Evolutionary conservation across 306 rosid species (phyloP), one percentile per base, ranked within the genome.

Genomic region (Cucumis cinereus): DNA sequence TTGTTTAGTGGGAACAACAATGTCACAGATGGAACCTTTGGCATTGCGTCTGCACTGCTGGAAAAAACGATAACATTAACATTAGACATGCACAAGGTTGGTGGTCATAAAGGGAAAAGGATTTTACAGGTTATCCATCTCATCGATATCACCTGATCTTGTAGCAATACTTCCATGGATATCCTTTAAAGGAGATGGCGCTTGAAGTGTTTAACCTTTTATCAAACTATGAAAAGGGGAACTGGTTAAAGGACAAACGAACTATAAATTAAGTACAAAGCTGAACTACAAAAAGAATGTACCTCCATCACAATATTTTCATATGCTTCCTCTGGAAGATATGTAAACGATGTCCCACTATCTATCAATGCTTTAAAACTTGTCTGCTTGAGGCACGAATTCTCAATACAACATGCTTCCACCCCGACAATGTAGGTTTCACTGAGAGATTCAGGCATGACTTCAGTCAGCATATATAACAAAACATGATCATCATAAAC

Each of bases 141-240:
- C 81, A 77, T 6, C 71, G 61, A 66, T 74, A 40, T 81, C 80
- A 93, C 98, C 93, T 87, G 80, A 85, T 76, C 24, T 82, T 57
- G 77, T 94, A 94, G 81, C 98, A 94, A 85, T 91, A 90, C 79
- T 94, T 88, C 97, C 97, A 94, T 45, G 89, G 89, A 81, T 68
- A 86, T 56, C 87, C 96, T 77, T 83, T 78, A 73, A 82, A 82
- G 78, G 77, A 86, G 33, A 66, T 19, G 54, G 89, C 49, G 76
- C 90, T 79, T 60, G 96, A 81, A 73, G 89, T 87, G 80, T 93
- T 91, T 62, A 91, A 88, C 64, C 78, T 88, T 71, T 80, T 86
- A 79, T 84, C 92, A 81, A 91, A 93, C 98, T 93, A 86, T 60
- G 35, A 74, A 49, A 84, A 79, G 26, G 41, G 16, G 72, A 73